Base-by-base conservation (phyloP, 2,329 filamentous ascomycete genomes). In the Truncatella angustata region DNA sequence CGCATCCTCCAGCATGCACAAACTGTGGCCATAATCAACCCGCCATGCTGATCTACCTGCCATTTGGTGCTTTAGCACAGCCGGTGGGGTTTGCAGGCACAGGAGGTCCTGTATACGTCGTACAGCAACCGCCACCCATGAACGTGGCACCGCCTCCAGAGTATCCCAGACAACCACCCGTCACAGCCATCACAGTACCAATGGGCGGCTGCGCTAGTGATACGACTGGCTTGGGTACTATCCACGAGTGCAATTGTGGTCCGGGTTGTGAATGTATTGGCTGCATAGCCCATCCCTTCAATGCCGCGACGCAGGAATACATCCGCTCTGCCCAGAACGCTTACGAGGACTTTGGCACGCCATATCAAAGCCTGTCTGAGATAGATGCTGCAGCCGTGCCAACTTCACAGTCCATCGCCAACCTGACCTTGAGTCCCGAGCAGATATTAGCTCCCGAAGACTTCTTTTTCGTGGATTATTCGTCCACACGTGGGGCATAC, bases 251-350 rank as follows among this genome's bases (percentile, higher is more conserved):
- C 12, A 23, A 36, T 12, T 52, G 50, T 43, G 50, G 50, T 18
- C 50, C 50, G 5, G 42, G 35, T n/a, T 52, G 50, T 21, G 28
- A 52, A 21, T 52, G 50, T 6, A 39, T 52, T n/a, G 50, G 50
- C 32, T 52, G 50, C 36, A 39, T 52, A 32, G 42, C 43, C 6
- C 50, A 52, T 16, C 43, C 43, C 9, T 48, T 47, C 50, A 52
- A 52, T 26, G 35, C 39, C 9, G 44, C 50, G 14, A 52, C 50
- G 18, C 32, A 35, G 26, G 42, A 52, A 26, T 51, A 51, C 23
- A 32, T 50, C 9, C 35, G 47, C 18, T 50, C 47, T 6, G 47
- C 47, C 7, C 35, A 50, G 28, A 24, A 50, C 16, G 21, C 36
- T 14, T 50, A 28, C 16, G 32, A 49, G 18, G 45, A 39, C 34